phyloP scores from a whole-genome alignment of 306 rosid species.

The Fragaria iinumae region DNA sequence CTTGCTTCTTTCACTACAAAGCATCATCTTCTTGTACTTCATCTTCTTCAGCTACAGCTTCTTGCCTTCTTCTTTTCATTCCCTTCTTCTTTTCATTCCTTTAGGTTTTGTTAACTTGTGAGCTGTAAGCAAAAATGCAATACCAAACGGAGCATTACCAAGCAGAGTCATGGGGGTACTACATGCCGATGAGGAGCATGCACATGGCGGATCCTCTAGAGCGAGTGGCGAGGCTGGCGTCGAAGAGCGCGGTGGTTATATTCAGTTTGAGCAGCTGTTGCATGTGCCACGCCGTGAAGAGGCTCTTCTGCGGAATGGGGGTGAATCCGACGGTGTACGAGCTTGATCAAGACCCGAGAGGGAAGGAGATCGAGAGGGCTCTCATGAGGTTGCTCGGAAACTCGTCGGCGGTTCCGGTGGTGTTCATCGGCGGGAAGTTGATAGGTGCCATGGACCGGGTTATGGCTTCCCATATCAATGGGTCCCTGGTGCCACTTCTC shows the following conservation, averaged over 20 bases:
- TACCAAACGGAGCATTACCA: slow-evolving; percentile 42
- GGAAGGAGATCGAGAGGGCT: slow-evolving; percentile 80
- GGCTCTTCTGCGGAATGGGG: slow-evolving; percentile 91
- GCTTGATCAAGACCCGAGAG: slow-evolving; percentile 78
- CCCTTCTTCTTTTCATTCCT: not conserved
- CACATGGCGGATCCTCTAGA: slow-evolving; percentile 57
- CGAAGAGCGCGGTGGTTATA: slow-evolving; percentile 89
- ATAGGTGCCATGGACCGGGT: slow-evolving; percentile 88
- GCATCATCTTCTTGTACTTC: not conserved
- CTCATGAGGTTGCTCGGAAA: slow-evolving; percentile 55
- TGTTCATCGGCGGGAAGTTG: slow-evolving; percentile 83
- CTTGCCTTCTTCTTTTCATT: not conserved
- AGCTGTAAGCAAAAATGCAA: not conserved
- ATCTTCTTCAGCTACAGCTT: not conserved
- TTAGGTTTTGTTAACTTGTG: not conserved
- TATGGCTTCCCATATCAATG: slow-evolving; percentile 91
- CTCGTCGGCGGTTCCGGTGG: slow-evolving; percentile 65
- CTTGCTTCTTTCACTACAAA: not conserved
- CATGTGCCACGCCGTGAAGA: slow-evolving; percentile 94
- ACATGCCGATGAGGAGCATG: slow-evolving; percentile 33
- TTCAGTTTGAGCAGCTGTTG: slow-evolving; percentile 91
- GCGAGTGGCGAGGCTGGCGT: slow-evolving; percentile 66
- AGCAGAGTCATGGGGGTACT: slow-evolving; percentile 60
- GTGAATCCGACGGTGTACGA: slow-evolving; percentile 83
- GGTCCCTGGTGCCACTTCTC: slow-evolving; percentile 85